A percentile compares a stretch with the other conserved stretches of the same genome.
Evolutionary conservation across 352 stramenopile genomes (phyloP).

Genomic region (Pythium vanterpoolii): DNA sequence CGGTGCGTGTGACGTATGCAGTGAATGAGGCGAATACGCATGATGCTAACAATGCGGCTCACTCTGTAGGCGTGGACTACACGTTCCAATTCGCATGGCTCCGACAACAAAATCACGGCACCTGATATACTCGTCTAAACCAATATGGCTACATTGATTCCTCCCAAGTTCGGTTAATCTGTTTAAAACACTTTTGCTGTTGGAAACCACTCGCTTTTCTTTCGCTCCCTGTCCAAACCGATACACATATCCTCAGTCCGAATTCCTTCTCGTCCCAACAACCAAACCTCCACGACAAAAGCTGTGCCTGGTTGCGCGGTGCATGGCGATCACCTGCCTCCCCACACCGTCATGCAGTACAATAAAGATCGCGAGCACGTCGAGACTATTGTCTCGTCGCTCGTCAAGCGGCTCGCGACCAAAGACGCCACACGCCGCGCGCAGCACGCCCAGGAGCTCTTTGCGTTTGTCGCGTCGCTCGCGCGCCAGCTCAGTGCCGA

Average conservation of each 20-base stretch:
- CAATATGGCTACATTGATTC: neutral
- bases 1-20: neutral
- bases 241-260: neutral
- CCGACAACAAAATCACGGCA: neutral
- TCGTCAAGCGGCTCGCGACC: slow-evolving; percentile 60
- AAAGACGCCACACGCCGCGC: slow-evolving; percentile 32
- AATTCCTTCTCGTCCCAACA: neutral
- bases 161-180: neutral
- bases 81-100: slow-evolving; percentile 17
- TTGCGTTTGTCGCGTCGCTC: slow-evolving; percentile 57
- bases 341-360: slow-evolving; percentile 19
- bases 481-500: slow-evolving; percentile 76
- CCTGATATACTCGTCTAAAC: neutral
- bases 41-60: neutral
- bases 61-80: slow-evolving; percentile 15
- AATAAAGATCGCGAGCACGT: slow-evolving; percentile 68
- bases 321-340: neutral
- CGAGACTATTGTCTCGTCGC: slow-evolving; percentile 48
- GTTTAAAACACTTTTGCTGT: neutral
- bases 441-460: slow-evolving; percentile 53
- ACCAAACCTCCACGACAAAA: neutral
- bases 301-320: too few relatives aligned
- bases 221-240: neutral
- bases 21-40: neutral
- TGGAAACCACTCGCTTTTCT: neutral